A percentile compares a stretch with the other conserved stretches of the same genome.
Evolutionary conservation across 2,329 filamentous ascomycete species (phyloP).

Genomic region (Botrytis tulipae): DNA sequence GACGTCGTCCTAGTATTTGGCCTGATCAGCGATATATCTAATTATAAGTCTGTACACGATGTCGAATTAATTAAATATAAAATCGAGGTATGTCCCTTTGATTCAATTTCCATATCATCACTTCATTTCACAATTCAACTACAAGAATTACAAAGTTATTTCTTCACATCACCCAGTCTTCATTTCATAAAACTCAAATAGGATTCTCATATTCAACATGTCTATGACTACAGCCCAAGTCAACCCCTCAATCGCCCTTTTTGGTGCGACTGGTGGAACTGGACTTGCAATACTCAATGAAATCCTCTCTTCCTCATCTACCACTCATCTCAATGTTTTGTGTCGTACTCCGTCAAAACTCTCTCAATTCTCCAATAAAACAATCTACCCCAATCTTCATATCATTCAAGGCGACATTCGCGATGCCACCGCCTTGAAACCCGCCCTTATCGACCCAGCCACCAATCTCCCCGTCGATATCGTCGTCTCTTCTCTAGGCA

Average conservation of each 20-base stretch:
- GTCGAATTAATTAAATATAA: background rate
- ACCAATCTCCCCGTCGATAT: background rate
- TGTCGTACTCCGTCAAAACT: conserved; percentile 13
- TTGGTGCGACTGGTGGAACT: conserved; percentile 15
- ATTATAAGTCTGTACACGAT: background rate
- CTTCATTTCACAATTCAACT: background rate
- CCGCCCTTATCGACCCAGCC: background rate
- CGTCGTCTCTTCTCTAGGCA: background rate
- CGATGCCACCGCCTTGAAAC: background rate
- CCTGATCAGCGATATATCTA: background rate
- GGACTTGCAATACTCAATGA: conserved; percentile 6
- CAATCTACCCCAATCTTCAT: background rate
- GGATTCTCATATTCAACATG: background rate
- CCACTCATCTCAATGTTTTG: background rate
- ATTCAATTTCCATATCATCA: background rate
- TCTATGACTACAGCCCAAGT: background rate
- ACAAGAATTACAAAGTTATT: background rate
- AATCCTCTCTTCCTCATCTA: background rate
- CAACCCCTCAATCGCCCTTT: conserved; percentile 12
- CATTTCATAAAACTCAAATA: background rate
- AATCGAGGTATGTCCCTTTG: background rate
- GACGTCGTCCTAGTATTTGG: background rate
- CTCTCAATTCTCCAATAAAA: background rate
- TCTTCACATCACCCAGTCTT: background rate
- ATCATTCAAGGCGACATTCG: background rate